A percentile compares a stretch with the other conserved stretches of the same genome.
Conservation (phyloP, 371 early-diverging fungal species). For the Entomophthora muscae region DNA sequence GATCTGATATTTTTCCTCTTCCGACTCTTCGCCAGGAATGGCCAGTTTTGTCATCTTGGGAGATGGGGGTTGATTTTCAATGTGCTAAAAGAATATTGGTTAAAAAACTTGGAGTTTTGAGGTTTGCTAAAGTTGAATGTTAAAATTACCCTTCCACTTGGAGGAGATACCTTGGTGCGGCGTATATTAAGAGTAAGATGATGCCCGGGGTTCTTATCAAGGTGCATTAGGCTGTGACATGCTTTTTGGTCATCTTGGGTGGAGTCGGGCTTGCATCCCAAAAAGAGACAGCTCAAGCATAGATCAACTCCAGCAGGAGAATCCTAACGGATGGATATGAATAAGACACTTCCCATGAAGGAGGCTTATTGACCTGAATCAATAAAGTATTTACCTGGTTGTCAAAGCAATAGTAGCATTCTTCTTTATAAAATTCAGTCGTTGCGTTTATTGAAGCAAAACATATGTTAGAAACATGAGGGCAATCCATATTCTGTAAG, state of each 20-base stretch:
- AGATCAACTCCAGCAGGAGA: slow-evolving; percentile 66
- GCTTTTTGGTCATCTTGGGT: slow-evolving; percentile 19
- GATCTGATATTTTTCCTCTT: slow-evolving; percentile 40
- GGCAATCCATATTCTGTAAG: background rate
- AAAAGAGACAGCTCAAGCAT: slow-evolving; percentile 84
- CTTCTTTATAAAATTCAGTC: slow-evolving; percentile 50
- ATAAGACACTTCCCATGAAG: no score
- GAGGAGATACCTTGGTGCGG: slow-evolving; percentile 28
- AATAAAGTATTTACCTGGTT: slow-evolving; percentile 32
- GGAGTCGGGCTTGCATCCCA: slow-evolving; percentile 39
- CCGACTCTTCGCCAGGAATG: slow-evolving; percentile 53
- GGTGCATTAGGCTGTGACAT: slow-evolving; percentile 59
- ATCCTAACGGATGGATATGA: no score
- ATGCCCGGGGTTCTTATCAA: slow-evolving; percentile 37
- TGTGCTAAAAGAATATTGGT: background rate
- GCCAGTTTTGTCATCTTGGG: slow-evolving; percentile 79
- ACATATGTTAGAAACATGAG: background rate
- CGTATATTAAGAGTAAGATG: slow-evolving; percentile 70
- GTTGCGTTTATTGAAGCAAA: background rate
- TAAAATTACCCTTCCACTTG: slow-evolving; percentile 15
- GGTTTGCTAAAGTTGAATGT: slow-evolving; percentile 1
- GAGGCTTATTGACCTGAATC: no score
- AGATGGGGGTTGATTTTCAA: slow-evolving; percentile 34
- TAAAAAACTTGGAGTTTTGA: no score
- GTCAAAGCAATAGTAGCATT: slow-evolving; percentile 89